Conservation (phyloP, 306 rosid species). For the Sicyos edulis region DNA sequence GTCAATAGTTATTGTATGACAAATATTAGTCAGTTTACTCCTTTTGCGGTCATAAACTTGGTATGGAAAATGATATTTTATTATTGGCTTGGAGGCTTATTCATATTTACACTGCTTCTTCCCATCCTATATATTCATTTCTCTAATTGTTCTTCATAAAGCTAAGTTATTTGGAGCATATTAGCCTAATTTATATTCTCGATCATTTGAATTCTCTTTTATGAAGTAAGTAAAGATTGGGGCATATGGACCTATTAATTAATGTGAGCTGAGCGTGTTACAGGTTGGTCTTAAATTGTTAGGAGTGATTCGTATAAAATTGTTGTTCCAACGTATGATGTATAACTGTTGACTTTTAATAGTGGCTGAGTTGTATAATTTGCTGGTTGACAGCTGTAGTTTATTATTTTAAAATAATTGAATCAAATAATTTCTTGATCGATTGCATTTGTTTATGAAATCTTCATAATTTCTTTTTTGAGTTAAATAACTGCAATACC, state of each 20-base stretch:
- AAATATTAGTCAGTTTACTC: conserved; percentile 43
- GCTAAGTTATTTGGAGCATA: background rate
- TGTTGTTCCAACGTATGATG: background rate
- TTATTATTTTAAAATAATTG: background rate
- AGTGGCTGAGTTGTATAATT: background rate
- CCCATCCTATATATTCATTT: background rate
- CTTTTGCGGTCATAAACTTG: conserved; percentile 36
- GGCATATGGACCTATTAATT: too few relatives aligned
- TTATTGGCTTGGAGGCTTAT: conserved; percentile 33
- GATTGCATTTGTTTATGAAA: background rate
- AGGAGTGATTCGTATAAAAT: background rate
- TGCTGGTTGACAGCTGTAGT: background rate
- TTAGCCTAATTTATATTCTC: too few relatives aligned
- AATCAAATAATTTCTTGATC: background rate
- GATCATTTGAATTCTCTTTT: too few relatives aligned
- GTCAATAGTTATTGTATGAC: conserved; percentile 62
- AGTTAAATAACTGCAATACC: background rate
- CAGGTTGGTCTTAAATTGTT: background rate
- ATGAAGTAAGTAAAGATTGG: too few relatives aligned
- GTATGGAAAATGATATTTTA: conserved; percentile 34
- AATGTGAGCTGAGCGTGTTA: background rate
- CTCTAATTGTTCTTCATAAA: background rate
- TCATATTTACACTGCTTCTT: background rate
- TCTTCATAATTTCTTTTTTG: background rate
- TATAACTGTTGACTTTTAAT: background rate